These are phyloP conservation scores for Myxozyma udenii DNA, from an alignment of 805 yeast genomes.

Conservation along the genomic window DNA sequence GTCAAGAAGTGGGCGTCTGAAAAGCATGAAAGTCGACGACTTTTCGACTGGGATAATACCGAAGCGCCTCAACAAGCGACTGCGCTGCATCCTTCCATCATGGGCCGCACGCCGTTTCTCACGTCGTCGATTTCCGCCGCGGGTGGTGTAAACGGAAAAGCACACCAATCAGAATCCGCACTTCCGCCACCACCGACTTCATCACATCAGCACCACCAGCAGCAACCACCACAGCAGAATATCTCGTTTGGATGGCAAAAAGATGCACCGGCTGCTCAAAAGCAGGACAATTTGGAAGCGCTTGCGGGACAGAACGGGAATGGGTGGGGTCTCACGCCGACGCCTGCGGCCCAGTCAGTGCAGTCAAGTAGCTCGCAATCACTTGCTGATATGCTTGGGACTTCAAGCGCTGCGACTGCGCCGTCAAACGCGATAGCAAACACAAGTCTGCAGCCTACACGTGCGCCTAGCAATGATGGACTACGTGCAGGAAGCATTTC, in stretches of 20 bases:
- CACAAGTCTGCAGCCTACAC: background rate
- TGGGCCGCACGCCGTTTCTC: background rate
- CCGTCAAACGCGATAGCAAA: no score
- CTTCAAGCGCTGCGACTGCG: background rate
- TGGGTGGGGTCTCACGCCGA: background rate
- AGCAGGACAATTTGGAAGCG: no score
- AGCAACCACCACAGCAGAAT: background rate
- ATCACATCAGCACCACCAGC: background rate
- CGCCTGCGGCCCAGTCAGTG: background rate
- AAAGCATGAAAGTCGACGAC: background rate
- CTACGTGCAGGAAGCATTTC: background rate
- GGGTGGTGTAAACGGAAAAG: no score
- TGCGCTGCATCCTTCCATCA: background rate
- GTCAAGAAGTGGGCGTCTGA: constrained; percentile 24
- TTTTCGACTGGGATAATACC: constrained; percentile 25
- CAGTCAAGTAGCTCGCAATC: background rate
- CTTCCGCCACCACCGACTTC: constrained; percentile 1
- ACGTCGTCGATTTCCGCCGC: background rate
- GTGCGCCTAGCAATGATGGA: background rate
- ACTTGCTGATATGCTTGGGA: no score
- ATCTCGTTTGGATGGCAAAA: constrained; percentile 18
- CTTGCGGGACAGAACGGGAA: background rate
- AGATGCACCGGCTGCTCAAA: background rate
- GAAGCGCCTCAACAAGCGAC: constrained; percentile 5
- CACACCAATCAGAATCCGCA: background rate